These are phyloP conservation scores for Populus hybrid DNA, from an alignment of 441 rosid species.

Conservation along the genomic window DNA sequence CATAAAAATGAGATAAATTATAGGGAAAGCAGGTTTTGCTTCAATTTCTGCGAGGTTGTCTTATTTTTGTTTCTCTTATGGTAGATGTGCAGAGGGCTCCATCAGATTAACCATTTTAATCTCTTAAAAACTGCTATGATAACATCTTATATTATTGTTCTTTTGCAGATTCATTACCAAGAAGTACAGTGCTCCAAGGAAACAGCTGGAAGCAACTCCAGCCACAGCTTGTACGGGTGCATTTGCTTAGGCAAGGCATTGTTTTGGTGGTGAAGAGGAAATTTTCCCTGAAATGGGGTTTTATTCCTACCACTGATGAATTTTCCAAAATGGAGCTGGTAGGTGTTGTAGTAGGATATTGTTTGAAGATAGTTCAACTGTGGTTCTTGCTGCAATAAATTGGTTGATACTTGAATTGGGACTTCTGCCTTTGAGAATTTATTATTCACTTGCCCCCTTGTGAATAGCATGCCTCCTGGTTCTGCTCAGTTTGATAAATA, in stretches of 20 bases:
- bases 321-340: conserved; percentile 22
- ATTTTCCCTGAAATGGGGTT: background rate
- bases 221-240: conserved; percentile 72
- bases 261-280: background rate
- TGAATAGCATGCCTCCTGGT: conserved; percentile 6
- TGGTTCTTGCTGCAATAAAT: conserved; percentile 18
- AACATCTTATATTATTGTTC: background rate
- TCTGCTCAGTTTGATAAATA: background rate
- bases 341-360: conserved; percentile 15
- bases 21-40: background rate
- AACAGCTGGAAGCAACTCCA: conserved; percentile 61
- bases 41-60: background rate
- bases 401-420: conserved; percentile 13
- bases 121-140: background rate
- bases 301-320: background rate
- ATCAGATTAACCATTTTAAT: conserved; percentile 1
- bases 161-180: conserved; percentile 78
- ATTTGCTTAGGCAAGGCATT: conserved; percentile 43
- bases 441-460: background rate
- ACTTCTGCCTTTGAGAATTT: background rate
- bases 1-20: background rate
- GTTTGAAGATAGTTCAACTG: conserved; percentile 13
- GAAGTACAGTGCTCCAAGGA: conserved; percentile 70
- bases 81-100: background rate
- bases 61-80: background rate